These are phyloP conservation scores for Trametes sp. DNA, from an alignment of 1,284 basidiomycete genomes.

Conservation along the genomic window DNA sequence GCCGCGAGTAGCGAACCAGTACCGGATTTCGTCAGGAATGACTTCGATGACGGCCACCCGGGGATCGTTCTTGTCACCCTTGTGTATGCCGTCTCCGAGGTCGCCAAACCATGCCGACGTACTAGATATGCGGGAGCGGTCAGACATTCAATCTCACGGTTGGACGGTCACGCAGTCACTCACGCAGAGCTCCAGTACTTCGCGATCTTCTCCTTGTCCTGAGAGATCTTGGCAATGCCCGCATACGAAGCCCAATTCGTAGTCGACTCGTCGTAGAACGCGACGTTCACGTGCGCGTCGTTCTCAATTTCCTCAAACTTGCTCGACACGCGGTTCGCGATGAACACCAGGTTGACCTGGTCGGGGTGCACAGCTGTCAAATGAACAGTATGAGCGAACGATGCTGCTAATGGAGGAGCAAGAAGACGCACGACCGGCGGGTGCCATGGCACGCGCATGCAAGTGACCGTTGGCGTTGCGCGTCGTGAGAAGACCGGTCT, in stretches of 20 bases:
- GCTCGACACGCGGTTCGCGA: constrained; percentile 79
- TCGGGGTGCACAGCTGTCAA: constrained; percentile 53
- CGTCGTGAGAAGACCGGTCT: constrained; percentile 84
- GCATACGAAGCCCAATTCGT: constrained; percentile 89
- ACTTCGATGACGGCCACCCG: constrained; percentile 86
- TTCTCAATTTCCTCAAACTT: constrained; percentile 83
- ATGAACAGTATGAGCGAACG: not conserved
- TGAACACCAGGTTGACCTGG: constrained; percentile 69
- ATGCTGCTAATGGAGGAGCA: constrained; percentile 4
- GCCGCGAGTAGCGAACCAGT: constrained; percentile 68
- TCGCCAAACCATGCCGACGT: constrained; percentile 87
- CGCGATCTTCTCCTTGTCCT: constrained; percentile 71
- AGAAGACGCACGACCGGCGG: constrained; percentile 62
- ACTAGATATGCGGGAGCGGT: constrained; percentile 41
- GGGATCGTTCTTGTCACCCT: constrained; percentile 83
- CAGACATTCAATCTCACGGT: not conserved
- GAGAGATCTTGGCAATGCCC: constrained; percentile 73
- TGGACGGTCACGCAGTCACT: constrained; percentile 35
- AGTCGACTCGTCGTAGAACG: constrained; percentile 74
- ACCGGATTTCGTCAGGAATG: constrained; percentile 81
- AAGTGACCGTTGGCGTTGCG: constrained; percentile 77
- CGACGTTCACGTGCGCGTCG: constrained; percentile 82
- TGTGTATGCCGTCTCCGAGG: constrained; percentile 87
- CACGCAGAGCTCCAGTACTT: constrained; percentile 73
- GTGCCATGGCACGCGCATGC: constrained; percentile 88